Conservation (phyloP, 768 basidiomycete species). For the Mycena galopus region DNA sequence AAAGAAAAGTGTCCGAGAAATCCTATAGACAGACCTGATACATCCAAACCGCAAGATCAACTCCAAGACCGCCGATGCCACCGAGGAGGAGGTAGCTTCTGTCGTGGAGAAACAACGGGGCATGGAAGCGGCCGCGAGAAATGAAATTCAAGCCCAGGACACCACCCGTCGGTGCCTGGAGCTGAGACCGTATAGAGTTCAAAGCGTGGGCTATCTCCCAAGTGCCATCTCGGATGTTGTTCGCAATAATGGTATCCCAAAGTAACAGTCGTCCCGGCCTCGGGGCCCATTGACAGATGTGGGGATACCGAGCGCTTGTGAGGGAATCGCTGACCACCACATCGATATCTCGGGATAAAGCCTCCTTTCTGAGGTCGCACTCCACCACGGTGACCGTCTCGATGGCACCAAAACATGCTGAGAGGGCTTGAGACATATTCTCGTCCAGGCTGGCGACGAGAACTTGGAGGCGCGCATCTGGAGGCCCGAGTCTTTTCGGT, state of each 20-base stretch:
- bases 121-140: background rate
- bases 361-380: background rate
- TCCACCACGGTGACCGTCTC: background rate
- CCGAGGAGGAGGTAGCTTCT: slow-evolving; percentile 6
- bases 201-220: background rate
- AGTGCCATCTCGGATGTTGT: background rate
- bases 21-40: slow-evolving; percentile 3
- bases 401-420: background rate
- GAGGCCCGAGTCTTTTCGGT: background rate
- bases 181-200: background rate
- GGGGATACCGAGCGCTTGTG: background rate
- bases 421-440: background rate
- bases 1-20: too few relatives aligned
- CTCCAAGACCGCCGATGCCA: slow-evolving; percentile 17
- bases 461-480: background rate
- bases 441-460: background rate
- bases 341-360: background rate
- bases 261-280: background rate
- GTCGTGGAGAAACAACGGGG: background rate
- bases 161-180: too few relatives aligned
- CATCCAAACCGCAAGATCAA: slow-evolving; percentile 25
- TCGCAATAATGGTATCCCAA: background rate
- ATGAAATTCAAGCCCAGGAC: too few relatives aligned
- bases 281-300: background rate
- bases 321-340: background rate